Evolutionary conservation across 2,329 filamentous ascomycete genomes (phyloP), one percentile per base, ranked within the genome.

Genomic region (Botrytis squamosa): DNA sequence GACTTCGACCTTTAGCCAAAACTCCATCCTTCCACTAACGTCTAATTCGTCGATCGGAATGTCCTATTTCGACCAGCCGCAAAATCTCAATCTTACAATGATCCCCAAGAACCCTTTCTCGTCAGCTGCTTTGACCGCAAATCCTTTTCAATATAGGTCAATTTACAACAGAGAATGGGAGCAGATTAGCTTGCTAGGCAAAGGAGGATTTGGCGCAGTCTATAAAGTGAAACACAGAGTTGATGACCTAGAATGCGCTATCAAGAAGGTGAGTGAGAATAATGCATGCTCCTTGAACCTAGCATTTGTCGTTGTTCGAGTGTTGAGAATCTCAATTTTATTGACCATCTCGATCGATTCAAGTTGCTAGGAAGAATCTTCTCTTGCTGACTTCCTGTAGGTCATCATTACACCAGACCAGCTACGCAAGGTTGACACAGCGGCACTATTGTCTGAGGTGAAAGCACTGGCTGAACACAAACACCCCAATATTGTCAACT

Each of bases 401-500:
- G 89, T 92, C 12, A 85, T 86, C 0, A 82, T 92, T 10, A 88
- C 86, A 10, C 74, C 75, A 12, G 71, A 76, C 40, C 73, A 75
- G 64, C 52, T 79, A 3, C 68, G 63, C 9, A 62, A 70, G 14
- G 36, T 62, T 67, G 63, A 71, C 59, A 70, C 57, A 65, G 55
- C 59, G 64, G 36, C 67, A n/a, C 49, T 77, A 12, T 42, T 76
- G 8, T 60, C 73, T 62, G 90, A 92, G 80, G 86, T 91, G 14
- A 85, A 88, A 66, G 89, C 88, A 0, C 83, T 92, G 63, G 90
- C 90, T 65, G 84, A 85, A 40, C 83, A 92, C 25, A 87, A 91
- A 64, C 90, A 92, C 80, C 85, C 85, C 8, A 91, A 92, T 78
- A 87, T 92, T 72, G 90, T 92, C 52, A 85, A 90, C 38, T 92